Evolutionary conservation across 2,329 filamentous ascomycete genomes (phyloP).

Genomic region (Thelonectria blattea): DNA sequence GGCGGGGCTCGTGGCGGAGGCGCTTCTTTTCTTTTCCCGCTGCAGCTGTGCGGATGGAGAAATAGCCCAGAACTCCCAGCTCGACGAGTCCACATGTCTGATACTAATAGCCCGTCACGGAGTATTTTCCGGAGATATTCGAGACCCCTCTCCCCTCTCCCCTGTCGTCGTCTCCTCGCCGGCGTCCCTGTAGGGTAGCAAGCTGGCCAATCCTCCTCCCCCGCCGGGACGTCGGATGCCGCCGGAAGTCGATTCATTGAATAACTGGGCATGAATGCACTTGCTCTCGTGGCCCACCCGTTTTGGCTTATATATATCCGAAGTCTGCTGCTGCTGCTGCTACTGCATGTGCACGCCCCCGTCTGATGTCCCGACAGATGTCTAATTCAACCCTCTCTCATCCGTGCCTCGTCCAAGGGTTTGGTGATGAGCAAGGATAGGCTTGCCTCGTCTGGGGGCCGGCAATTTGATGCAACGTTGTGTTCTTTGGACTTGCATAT

Average conservation of each 20-base stretch:
- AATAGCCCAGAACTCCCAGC: constrained; percentile 11
- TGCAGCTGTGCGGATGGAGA: constrained; percentile 16
- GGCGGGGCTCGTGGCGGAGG: constrained; percentile 23
- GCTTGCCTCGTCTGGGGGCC: constrained; percentile 13
- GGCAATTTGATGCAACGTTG: constrained; percentile 5
- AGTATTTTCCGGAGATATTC: constrained; percentile 40
- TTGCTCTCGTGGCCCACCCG: too few species aligned
- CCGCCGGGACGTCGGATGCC: constrained; percentile 8
- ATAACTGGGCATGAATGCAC: too few species aligned
- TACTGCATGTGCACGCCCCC: constrained; percentile 4
- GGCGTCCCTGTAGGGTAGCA: too few species aligned
- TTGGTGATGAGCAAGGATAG: constrained; percentile 12
- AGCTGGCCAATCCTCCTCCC: not conserved
- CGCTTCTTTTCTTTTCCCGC: constrained; percentile 14
- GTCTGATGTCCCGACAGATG: not conserved
- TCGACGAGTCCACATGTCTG: constrained; percentile 8
- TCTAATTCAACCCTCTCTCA: not conserved
- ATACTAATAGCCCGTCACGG: constrained; percentile 30
- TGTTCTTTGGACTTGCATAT: not conserved
- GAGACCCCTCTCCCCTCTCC: constrained; percentile 19
- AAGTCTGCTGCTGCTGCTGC: not conserved
- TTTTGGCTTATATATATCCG: too few species aligned
- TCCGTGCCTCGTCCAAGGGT: constrained; percentile 11
- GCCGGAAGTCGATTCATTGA: constrained; percentile 9
- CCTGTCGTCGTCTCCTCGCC: too few species aligned